Percentiles rank a stretch among this genome's conserved stretches.
phyloP scores from a whole-genome alignment of 495 filamentous ascomycete genomes.

The Talaromyces stipitatus region DNA sequence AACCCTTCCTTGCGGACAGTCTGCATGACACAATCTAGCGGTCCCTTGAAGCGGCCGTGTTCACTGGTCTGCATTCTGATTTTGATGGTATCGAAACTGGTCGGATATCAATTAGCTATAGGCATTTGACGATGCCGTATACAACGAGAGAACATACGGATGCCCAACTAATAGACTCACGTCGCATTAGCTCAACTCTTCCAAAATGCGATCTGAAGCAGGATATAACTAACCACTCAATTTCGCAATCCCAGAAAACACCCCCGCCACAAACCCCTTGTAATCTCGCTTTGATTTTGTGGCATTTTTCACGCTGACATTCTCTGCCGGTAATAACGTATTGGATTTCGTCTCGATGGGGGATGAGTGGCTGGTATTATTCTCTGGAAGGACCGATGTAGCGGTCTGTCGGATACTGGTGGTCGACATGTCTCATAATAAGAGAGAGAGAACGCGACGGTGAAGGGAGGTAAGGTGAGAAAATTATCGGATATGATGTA shows the following conservation, averaged over 20 bases:
- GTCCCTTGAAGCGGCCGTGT: constrained; percentile 69
- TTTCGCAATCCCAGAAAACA: constrained; percentile 91
- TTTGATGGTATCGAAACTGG: constrained; percentile 87
- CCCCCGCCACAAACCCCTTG: constrained; percentile 89
- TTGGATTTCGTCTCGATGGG: not conserved
- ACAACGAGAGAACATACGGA: constrained; percentile 39
- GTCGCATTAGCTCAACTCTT: not conserved
- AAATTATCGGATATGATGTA: not conserved
- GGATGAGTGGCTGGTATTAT: constrained; percentile 14
- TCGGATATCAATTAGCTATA: not conserved
- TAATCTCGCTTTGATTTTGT: constrained; percentile 44
- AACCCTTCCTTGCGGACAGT: constrained; percentile 77
- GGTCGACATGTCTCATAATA: not conserved
- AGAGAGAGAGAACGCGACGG: too few species aligned
- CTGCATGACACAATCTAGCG: constrained; percentile 75
- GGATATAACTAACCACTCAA: constrained; percentile 55
- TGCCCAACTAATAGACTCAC: constrained; percentile 46
- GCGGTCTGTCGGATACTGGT: not conserved
- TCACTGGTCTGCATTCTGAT: constrained; percentile 89
- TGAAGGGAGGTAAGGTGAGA: not conserved
- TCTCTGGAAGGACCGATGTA: constrained; percentile 17
- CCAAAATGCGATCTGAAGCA: not conserved
- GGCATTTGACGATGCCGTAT: constrained; percentile 23
- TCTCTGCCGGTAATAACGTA: not conserved
- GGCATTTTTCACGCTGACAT: not conserved